phyloP scores from a whole-genome alignment of 1,139 yeast genomes.

The Debaryomyces sp. region DNA sequence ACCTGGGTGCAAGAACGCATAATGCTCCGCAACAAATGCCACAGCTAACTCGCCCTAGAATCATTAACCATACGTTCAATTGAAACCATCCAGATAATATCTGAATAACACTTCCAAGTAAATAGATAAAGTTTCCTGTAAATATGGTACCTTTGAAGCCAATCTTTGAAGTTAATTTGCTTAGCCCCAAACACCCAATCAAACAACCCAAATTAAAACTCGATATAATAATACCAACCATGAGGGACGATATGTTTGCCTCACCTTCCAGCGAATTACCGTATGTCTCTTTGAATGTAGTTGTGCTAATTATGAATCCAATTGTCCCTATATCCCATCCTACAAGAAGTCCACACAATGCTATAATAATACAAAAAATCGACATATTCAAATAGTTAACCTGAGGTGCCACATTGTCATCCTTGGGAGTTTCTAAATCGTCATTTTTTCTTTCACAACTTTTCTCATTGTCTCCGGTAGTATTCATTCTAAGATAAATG shows the following conservation, averaged over 20 bases:
- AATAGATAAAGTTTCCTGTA: constrained; percentile 14
- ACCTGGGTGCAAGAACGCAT: constrained; percentile 31
- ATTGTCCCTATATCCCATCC: constrained; percentile 43
- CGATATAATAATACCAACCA: constrained; percentile 27
- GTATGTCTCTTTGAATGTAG: constrained; percentile 10
- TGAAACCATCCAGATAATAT: constrained; percentile 9
- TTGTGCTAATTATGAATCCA: constrained; percentile 22
- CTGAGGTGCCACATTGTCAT: background rate
- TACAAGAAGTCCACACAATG: constrained; percentile 27
- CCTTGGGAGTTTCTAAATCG: background rate
- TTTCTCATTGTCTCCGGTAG: constrained; percentile 1
- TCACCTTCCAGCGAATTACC: background rate
- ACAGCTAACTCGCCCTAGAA: constrained; percentile 24
- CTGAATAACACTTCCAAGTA: constrained; percentile 21
- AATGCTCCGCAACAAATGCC: constrained; percentile 32
- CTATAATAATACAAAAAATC: constrained; percentile 11
- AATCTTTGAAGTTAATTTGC: constrained; percentile 9
- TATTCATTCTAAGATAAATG: background rate
- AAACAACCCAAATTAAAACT: constrained; percentile 33
- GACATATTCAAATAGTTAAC: constrained; percentile 6
- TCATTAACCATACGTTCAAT: constrained; percentile 15
- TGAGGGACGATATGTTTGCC: constrained; percentile 3
- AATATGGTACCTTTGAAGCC: constrained; percentile 15
- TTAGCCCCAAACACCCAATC: constrained; percentile 26
- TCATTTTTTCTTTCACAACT: background rate